Percentiles rank a stretch among this genome's conserved stretches.
Evolutionary conservation across 192 early-diverging fungal genomes (phyloP).

Genomic region (Linnemannia zychae): DNA sequence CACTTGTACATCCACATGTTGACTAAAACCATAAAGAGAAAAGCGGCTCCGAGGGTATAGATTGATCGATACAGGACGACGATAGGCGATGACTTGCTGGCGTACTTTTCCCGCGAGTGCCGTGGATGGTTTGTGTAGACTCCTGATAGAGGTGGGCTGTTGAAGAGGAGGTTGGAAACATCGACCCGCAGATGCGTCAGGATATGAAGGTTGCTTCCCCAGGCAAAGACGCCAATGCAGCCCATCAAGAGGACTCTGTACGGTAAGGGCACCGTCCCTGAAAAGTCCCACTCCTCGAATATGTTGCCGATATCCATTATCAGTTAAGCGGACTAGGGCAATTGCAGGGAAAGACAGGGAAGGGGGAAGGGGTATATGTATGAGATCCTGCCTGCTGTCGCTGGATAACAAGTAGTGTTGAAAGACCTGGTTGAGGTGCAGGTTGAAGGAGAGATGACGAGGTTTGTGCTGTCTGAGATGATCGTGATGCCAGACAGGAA

Average conservation of each 20-base stretch:
- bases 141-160: conserved; percentile 37
- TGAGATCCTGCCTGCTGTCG: not conserved
- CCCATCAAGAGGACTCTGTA: conserved; percentile 66
- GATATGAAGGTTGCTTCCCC: conserved; percentile 68
- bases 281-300: conserved; percentile 60
- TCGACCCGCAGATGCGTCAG: conserved; percentile 61
- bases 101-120: conserved; percentile 57
- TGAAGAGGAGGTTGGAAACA: conserved; percentile 55
- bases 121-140: conserved; percentile 37
- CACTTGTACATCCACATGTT: conserved; percentile 66
- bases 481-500: not conserved
- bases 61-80: conserved; percentile 55
- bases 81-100: conserved; percentile 36
- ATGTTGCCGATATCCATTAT: conserved; percentile 59
- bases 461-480: not conserved
- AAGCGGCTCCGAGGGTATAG: conserved; percentile 59
- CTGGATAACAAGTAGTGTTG: not conserved
- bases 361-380: not conserved
- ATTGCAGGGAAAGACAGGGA: not conserved
- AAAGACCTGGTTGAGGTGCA: not conserved
- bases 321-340: not conserved
- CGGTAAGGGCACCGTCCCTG: conserved; percentile 59
- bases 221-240: conserved; percentile 70
- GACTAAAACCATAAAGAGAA: conserved; percentile 56
- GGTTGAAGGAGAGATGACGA: not conserved